Conservation (phyloP, 805 yeast species). For the Schwanniomyces yamadae region DNA sequence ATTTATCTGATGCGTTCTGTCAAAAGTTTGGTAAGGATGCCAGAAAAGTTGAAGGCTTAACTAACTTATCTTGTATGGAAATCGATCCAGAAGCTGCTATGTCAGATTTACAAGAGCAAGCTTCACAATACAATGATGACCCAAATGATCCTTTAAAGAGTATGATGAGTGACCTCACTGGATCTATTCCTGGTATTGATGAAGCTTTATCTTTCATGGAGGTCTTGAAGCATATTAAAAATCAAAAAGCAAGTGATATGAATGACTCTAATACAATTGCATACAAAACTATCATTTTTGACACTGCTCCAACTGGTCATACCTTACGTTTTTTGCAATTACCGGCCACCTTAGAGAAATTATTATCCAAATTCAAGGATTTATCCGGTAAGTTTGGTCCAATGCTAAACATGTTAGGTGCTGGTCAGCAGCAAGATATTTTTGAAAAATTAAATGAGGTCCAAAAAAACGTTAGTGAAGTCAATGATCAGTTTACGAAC, state of each 20-base stretch:
- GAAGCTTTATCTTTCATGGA: conserved; percentile 98
- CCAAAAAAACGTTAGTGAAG: conserved; percentile 78
- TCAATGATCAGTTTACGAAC: conserved; percentile 90
- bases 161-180: conserved; percentile 87
- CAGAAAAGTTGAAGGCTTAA: conserved; percentile 83
- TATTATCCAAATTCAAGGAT: conserved; percentile 83
- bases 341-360: conserved; percentile 87
- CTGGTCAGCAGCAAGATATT: conserved; percentile 67
- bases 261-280: conserved; percentile 25
- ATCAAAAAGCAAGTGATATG: conserved; percentile 42
- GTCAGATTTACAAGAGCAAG: conserved; percentile 72
- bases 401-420: conserved; percentile 74
- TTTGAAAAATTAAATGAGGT: conserved; percentile 76
- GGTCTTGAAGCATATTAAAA: conserved; percentile 93
- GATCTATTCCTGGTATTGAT: conserved; percentile 96
- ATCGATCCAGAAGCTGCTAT: conserved; percentile 94
- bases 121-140: conserved; percentile 55
- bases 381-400: conserved; percentile 88
- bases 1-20: conserved; percentile 95
- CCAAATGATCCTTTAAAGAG: conserved; percentile 63
- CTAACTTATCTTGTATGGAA: conserved; percentile 94
- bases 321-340: conserved; percentile 91
- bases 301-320: conserved; percentile 99
- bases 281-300: conserved; percentile 90
- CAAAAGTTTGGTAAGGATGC: conserved; percentile 98